Conservation (phyloP, 768 basidiomycete species). For the Tephrocybe sp. region DNA sequence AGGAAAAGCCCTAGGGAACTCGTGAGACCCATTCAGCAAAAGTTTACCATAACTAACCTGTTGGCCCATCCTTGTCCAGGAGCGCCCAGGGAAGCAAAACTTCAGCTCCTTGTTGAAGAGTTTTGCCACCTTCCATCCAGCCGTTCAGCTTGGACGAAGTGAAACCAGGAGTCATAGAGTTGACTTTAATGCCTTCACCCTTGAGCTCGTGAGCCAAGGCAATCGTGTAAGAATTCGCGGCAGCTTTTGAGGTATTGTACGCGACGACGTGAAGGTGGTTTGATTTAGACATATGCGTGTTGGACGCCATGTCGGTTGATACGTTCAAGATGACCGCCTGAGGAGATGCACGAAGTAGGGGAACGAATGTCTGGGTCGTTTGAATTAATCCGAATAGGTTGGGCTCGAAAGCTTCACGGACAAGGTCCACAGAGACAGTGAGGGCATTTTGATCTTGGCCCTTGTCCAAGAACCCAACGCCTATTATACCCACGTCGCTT, state of each 20-base stretch:
- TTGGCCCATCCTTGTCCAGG: constrained; percentile 36
- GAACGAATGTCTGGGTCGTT: constrained; percentile 38
- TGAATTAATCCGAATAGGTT: constrained; percentile 44
- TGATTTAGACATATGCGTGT: constrained; percentile 29
- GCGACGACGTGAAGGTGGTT: constrained; percentile 33
- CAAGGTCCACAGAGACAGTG: constrained; percentile 27
- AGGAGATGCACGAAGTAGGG: constrained; percentile 32
- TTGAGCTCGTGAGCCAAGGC: constrained; percentile 64
- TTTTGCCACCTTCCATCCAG: constrained; percentile 36
- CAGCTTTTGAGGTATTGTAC: constrained; percentile 73
- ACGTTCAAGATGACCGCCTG: constrained; percentile 41
- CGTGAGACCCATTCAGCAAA: background rate
- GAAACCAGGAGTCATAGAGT: constrained; percentile 61
- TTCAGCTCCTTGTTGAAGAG: constrained; percentile 30
- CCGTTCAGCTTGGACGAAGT: constrained; percentile 41
- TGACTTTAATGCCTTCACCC: constrained; percentile 51
- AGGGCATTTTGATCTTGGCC: constrained; percentile 28
- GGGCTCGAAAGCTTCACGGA: constrained; percentile 36
- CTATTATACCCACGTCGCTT: constrained; percentile 11
- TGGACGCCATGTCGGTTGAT: constrained; percentile 43
- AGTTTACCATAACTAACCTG: constrained; percentile 23
- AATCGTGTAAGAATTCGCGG: constrained; percentile 58
- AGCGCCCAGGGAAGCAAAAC: constrained; percentile 36
- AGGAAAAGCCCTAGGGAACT: constrained; percentile 27
- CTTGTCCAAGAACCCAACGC: constrained; percentile 25